These are phyloP conservation scores for Bipolaris gigantea DNA, from an alignment of 2,329 filamentous ascomycete genomes.

Conservation along the genomic window DNA sequence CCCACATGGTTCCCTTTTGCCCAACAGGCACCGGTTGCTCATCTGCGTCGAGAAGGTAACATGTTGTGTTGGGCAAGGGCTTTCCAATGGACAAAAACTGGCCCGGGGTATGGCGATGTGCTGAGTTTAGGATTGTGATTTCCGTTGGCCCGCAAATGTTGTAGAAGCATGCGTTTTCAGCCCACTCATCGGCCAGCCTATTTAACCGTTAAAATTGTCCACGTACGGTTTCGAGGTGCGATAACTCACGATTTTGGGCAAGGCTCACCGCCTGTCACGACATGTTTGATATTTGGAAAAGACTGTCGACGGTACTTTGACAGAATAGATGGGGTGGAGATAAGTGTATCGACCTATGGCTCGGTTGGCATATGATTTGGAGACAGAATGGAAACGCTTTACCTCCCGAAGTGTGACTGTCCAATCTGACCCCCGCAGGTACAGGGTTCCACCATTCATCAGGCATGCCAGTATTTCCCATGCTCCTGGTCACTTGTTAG, in stretches of 20 bases:
- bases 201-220: background rate
- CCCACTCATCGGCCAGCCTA: slow-evolving; percentile 60
- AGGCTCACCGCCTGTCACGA: slow-evolving; percentile 60
- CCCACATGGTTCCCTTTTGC: slow-evolving; percentile 58
- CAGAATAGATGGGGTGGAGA: slow-evolving; percentile 60
- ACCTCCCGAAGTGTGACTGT: slow-evolving; percentile 52
- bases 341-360: slow-evolving; percentile 55
- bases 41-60: slow-evolving; percentile 58
- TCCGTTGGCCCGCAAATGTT: slow-evolving; percentile 65
- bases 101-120: slow-evolving; percentile 54
- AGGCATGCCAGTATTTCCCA: slow-evolving; percentile 62
- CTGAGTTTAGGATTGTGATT: slow-evolving; percentile 62
- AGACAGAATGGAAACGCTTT: slow-evolving; percentile 14
- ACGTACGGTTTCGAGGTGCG: background rate
- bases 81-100: slow-evolving; percentile 56
- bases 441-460: slow-evolving; percentile 61
- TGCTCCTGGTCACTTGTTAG: slow-evolving; percentile 48
- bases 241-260: slow-evolving; percentile 49
- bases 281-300: slow-evolving; percentile 56
- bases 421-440: slow-evolving; percentile 57
- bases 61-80: slow-evolving; percentile 60
- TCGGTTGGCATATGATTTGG: slow-evolving; percentile 2
- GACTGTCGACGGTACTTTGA: slow-evolving; percentile 53
- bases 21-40: slow-evolving; percentile 52
- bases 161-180: slow-evolving; percentile 45